Base-by-base conservation (phyloP, 352 stramenopile genomes). In the Globisporangium acanthophoron region DNA sequence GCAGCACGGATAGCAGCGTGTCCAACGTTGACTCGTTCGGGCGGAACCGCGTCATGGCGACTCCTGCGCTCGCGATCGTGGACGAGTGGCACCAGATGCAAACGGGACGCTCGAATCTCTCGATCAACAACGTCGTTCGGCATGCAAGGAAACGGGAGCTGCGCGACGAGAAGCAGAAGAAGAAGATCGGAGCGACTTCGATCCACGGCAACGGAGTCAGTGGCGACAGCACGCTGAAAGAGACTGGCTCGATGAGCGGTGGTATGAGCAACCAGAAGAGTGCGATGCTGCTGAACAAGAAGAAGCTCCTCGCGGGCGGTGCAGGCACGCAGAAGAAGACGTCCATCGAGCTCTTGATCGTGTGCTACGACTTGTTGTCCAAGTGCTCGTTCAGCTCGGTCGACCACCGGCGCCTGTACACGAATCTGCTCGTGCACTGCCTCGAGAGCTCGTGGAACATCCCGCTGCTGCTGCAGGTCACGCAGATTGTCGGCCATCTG, bases 11-110 rank as follows among this genome's bases (percentile, higher is more conserved):
- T 53, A 50, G 49, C 54, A 78, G 72, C 53, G 66, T 76, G 54
- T 57, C 39, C 20, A 69, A 68, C 56, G 74, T 85, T 48, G 83
- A 92, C 50, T 86, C 80, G n/a, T 90, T 89, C 70, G 79, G 74
- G 24, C 73, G 82, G 0, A 87, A 93, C 37, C 80, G 85, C 45
- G 85, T 96, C 29, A 93, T 94, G 86, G 86, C 86, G n/a, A 96
- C 86, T 12, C 86, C 86, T 16, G 87, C 82, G 5, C 69, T 96
- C 46, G 86, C 85, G 35, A 90, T 94, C 37, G 72, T 88, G 4
- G 75, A 96, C 51, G 86, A 96, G 50, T 96, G 85, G 78, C 70
- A 88, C 41, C 75, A 81, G 54, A 81, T 96, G 64, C 73, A 87
- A 33, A 62, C 59, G 0, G 86, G 86, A 4, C 64, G 85, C 18